phyloP scores from a whole-genome alignment of 192 early-diverging fungal species.

The Kickxella alabastrina region DNA sequence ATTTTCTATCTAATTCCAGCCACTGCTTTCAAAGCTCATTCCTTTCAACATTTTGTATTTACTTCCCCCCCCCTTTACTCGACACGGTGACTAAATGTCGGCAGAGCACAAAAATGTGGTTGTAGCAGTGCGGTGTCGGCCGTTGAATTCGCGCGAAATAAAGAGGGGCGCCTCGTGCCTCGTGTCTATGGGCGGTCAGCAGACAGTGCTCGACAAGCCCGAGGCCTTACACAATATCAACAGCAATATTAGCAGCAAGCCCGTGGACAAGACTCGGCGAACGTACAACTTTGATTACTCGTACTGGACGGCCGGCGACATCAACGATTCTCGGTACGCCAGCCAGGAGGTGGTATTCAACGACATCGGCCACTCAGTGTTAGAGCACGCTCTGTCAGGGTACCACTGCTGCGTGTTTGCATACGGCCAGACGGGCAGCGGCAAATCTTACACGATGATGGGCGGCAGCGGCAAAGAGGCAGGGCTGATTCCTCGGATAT shows the following conservation, averaged over 20 bases:
- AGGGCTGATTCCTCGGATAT: slow-evolving; percentile 85
- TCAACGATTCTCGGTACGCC: slow-evolving; percentile 59
- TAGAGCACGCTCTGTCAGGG: slow-evolving; percentile 83
- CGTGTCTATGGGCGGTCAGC: slow-evolving; percentile 70
- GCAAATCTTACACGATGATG: slow-evolving; percentile 68
- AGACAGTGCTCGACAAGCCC: slow-evolving; percentile 62
- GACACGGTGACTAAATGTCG: slow-evolving; percentile 10
- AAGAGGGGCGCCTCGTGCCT: slow-evolving; percentile 60
- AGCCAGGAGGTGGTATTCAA: slow-evolving; percentile 72
- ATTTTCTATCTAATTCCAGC: no score
- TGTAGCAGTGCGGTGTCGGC: slow-evolving; percentile 76
- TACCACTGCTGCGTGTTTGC: slow-evolving; percentile 95
- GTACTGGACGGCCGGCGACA: slow-evolving; percentile 77
- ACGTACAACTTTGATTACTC: slow-evolving; percentile 84
- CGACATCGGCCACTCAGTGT: slow-evolving; percentile 69
- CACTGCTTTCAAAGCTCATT: no score
- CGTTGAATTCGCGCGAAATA: slow-evolving; percentile 67
- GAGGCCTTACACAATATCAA: slow-evolving; percentile 1
- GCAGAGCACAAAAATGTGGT: slow-evolving; percentile 45
- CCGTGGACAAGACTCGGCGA: slow-evolving; percentile 22
- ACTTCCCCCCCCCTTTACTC: no score
- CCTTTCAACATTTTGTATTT: no score
- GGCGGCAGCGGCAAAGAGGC: slow-evolving; percentile 55
- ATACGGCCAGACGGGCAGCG: slow-evolving; percentile 59
- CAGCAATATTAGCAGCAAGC: slow-evolving; percentile 6